Evolutionary conservation across 768 basidiomycete species (phyloP).

Genomic region (Tephrocybe sp.): DNA sequence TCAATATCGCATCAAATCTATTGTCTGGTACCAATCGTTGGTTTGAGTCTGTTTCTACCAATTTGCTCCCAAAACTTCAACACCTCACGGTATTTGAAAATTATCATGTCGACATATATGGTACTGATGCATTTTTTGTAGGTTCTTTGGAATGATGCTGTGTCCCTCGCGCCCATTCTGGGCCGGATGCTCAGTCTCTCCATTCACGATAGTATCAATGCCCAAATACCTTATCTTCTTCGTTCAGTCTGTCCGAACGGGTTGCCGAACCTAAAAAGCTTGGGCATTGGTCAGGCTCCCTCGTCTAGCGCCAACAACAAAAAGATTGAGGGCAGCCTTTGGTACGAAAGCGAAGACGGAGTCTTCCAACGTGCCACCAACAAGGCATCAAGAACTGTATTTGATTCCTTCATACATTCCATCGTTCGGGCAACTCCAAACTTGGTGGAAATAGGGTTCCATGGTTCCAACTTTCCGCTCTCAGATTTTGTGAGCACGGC

Average conservation of each 20-base stretch:
- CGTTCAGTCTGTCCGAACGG: slow-evolving; percentile 14
- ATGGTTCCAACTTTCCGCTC: neutral
- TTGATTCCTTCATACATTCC: neutral
- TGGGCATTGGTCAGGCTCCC: slow-evolving; percentile 6
- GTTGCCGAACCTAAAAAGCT: slow-evolving; percentile 15
- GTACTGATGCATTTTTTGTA: neutral
- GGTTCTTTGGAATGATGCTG: neutral
- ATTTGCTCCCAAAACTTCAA: slow-evolving; percentile 1
- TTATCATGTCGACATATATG: neutral
- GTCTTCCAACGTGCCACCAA: neutral
- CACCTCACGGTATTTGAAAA: neutral
- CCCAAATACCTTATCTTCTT: slow-evolving; percentile 21
- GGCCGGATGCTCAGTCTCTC: slow-evolving; percentile 13
- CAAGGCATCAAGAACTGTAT: slow-evolving; percentile 1
- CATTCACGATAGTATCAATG: slow-evolving; percentile 11
- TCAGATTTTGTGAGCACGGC: neutral
- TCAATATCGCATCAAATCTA: slow-evolving; percentile 3
- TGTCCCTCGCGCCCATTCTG: slow-evolving; percentile 12
- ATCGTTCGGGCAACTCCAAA: slow-evolving; percentile 9
- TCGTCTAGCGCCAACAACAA: slow-evolving; percentile 1
- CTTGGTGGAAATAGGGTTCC: slow-evolving; percentile 12
- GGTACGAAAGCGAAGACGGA: slow-evolving; percentile 7
- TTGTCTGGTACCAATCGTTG: neutral
- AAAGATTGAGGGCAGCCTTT: slow-evolving; percentile 2
- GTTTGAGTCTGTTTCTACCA: neutral